These are phyloP conservation scores for Harringtonia lauricola DNA, from an alignment of 2,329 filamentous ascomycete genomes.

Conservation along the genomic window DNA sequence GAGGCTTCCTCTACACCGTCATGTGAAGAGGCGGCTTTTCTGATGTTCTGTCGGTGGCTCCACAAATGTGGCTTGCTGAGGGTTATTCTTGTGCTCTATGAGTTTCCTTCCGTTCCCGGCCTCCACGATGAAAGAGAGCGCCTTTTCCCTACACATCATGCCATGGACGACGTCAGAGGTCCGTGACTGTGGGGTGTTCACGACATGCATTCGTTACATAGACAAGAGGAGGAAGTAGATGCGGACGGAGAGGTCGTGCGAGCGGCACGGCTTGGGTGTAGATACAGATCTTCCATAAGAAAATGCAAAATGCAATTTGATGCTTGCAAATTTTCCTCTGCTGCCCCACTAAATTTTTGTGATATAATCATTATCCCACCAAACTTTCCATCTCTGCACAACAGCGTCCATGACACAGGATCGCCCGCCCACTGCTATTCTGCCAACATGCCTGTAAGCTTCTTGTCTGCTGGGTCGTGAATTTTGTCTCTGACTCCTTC, in stretches of 20 bases:
- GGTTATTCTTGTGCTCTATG: constrained; percentile 31
- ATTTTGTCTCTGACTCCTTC: background rate
- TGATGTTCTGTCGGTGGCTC: constrained; percentile 30
- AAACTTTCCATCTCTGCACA: no score
- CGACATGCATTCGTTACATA: constrained; percentile 33
- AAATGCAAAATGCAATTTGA: no score
- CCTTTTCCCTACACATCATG: constrained; percentile 33
- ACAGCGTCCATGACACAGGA: no score
- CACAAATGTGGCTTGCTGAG: constrained; percentile 44
- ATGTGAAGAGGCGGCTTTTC: constrained; percentile 33
- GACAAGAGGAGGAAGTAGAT: no score
- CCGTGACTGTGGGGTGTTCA: constrained; percentile 41
- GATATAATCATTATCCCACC: no score
- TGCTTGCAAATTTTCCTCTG: no score
- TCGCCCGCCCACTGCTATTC: no score
- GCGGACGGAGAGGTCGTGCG: no score
- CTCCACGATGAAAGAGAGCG: constrained; percentile 34
- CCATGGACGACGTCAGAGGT: constrained; percentile 29
- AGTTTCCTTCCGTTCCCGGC: constrained; percentile 46
- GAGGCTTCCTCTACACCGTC: constrained; percentile 33
- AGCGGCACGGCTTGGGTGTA: no score
- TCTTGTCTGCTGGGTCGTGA: no score
- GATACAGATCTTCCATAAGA: no score
- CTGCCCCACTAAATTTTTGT: no score
- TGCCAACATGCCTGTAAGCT: background rate